Evolutionary conservation across 2,329 filamentous ascomycete genomes (phyloP).

Genomic region (Zalaria obscura): DNA sequence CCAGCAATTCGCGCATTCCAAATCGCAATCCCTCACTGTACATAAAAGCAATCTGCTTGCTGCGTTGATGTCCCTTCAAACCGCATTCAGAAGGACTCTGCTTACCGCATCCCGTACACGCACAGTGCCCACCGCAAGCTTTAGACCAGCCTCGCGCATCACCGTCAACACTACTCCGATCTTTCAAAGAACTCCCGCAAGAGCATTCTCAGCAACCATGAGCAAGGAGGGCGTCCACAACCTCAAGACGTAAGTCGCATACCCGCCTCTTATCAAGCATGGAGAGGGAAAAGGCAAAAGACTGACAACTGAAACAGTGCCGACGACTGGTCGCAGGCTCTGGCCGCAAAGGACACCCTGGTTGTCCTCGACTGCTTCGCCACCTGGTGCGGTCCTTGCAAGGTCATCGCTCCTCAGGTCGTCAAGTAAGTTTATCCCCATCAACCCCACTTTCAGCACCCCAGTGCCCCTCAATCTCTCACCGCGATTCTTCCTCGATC

Average conservation of each 20-base stretch:
- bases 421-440: slow-evolving; percentile 37
- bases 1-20: background rate
- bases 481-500: background rate
- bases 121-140: slow-evolving; percentile 18
- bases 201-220: slow-evolving; percentile 30
- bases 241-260: slow-evolving; percentile 25
- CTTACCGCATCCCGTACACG: slow-evolving; percentile 14
- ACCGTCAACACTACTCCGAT: background rate
- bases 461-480: slow-evolving; percentile 4
- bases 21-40: background rate
- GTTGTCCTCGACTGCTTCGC: slow-evolving; percentile 81
- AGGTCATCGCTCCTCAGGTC: slow-evolving; percentile 67
- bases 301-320: slow-evolving; percentile 28
- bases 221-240: slow-evolving; percentile 36
- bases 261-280: background rate
- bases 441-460: slow-evolving; percentile 1
- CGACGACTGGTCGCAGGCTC: slow-evolving; percentile 41
- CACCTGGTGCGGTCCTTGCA: slow-evolving; percentile 91
- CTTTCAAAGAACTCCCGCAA: slow-evolving; percentile 6
- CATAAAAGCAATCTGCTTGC: background rate
- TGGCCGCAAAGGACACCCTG: slow-evolving; percentile 39
- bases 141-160: slow-evolving; percentile 5
- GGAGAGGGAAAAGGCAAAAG: background rate
- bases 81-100: slow-evolving; percentile 24
- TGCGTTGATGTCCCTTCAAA: slow-evolving; percentile 22